These are phyloP conservation scores for Aspergillus sp. DNA, from an alignment of 2,329 filamentous ascomycete species.

Conservation along the genomic window DNA sequence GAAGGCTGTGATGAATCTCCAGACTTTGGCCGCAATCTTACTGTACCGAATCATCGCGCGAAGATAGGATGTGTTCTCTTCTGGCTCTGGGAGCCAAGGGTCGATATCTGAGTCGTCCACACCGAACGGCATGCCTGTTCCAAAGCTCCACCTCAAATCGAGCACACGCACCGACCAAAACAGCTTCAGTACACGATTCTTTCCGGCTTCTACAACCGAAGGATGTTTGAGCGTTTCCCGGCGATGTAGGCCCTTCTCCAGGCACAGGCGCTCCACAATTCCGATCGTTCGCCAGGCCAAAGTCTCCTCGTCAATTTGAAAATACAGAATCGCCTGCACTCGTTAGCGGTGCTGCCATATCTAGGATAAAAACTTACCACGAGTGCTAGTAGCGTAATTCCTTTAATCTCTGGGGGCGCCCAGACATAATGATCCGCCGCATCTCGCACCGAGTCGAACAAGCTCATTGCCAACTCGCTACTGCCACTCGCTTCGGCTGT, in stretches of 20 bases:
- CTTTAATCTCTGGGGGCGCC: slow-evolving; percentile 58
- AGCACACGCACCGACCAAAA: slow-evolving; percentile 88
- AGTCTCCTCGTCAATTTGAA: slow-evolving; percentile 80
- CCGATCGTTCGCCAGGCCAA: slow-evolving; percentile 89
- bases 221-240: slow-evolving; percentile 67
- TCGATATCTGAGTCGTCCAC: slow-evolving; percentile 84
- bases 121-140: slow-evolving; percentile 80
- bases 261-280: slow-evolving; percentile 73
- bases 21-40: slow-evolving; percentile 78
- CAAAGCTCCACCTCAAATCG: slow-evolving; percentile 86
- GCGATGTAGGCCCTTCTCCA: slow-evolving; percentile 80
- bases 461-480: slow-evolving; percentile 67
- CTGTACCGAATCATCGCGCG: slow-evolving; percentile 86
- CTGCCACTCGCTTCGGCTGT: slow-evolving; percentile 76
- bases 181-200: slow-evolving; percentile 66
- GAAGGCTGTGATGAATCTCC: slow-evolving; percentile 74
- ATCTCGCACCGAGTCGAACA: slow-evolving; percentile 76
- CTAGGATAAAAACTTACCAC: slow-evolving; percentile 23
- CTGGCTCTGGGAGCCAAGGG: slow-evolving; percentile 72
- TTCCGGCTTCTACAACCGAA: slow-evolving; percentile 66
- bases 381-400: slow-evolving; percentile 58
- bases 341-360: not conserved
- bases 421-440: slow-evolving; percentile 65
- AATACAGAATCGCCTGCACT: slow-evolving; percentile 70
- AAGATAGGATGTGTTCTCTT: slow-evolving; percentile 63